These are phyloP conservation scores for Proteromonas lacertae DNA, from an alignment of 352 stramenopile species.

Conservation along the genomic window DNA sequence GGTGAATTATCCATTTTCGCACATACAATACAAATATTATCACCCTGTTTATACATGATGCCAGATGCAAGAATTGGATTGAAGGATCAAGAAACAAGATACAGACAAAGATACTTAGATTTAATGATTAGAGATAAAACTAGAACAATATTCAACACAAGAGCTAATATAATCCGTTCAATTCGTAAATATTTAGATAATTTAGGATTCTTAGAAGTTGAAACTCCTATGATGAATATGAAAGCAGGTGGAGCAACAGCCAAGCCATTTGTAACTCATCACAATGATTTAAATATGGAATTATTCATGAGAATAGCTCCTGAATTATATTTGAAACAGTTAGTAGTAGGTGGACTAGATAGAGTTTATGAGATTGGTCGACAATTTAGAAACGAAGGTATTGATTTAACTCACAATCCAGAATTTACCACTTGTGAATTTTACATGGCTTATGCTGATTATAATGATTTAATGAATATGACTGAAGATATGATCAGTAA, in stretches of 20 bases:
- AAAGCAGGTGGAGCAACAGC: constrained; percentile 75
- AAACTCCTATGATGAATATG: constrained; percentile 95
- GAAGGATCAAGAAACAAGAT: constrained; percentile 70
- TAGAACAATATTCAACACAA: constrained; percentile 55
- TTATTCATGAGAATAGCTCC: constrained; percentile 75
- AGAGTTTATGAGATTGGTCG: constrained; percentile 91
- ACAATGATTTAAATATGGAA: constrained; percentile 74
- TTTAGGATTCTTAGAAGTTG: constrained; percentile 49
- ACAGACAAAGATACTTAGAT: constrained; percentile 90
- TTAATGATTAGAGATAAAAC: constrained; percentile 72
- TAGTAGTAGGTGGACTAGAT: constrained; percentile 37
- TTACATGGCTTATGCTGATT: constrained; percentile 90
- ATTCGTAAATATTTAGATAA: constrained; percentile 43
- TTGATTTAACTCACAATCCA: constrained; percentile 91
- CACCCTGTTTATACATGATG: constrained; percentile 85
- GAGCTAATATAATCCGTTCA: constrained; percentile 43
- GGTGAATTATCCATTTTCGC: constrained; percentile 88
- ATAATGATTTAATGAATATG: constrained; percentile 87
- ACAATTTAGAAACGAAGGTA: constrained; percentile 88
- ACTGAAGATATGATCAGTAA: constrained; percentile 70
- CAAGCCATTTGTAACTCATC: constrained; percentile 84
- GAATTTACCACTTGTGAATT: constrained; percentile 98
- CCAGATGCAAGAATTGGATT: constrained; percentile 30
- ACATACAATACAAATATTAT: constrained; percentile 44
- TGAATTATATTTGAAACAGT: constrained; percentile 87